Evolutionary conservation across 2,329 filamentous ascomycete genomes (phyloP), one percentile per base, ranked within the genome.

Genomic region (Trichoderma sp.): DNA sequence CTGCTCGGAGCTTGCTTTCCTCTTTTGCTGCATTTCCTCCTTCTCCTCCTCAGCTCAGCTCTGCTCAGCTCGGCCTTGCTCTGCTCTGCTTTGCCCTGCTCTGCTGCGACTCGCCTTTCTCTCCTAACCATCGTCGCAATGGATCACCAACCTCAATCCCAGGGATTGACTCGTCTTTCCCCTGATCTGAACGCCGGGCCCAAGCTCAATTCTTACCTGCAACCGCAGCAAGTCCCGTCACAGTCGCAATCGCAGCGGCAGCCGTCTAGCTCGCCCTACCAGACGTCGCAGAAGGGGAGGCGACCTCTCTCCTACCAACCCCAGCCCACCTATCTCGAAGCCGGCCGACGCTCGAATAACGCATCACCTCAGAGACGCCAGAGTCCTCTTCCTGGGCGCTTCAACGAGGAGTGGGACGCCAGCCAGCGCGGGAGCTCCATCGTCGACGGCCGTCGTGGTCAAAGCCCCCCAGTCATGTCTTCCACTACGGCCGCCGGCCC

Each of bases 401-500:
- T 92, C 77, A 90, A 87, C 75, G 91, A 93, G 79, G 89, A 92
- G 83, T 93, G 91, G 86, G 90, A 92, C 82, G 89, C 88, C 65
- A 89, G 86, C 76, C 89, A 89, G 76, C 88, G 90, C 74, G 91
- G 90, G 61, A 88, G 88, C 76, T 92, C 90, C 47, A 85, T 92
- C 72, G 78, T 90, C 73, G 87, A 89, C 77, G 86, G 84, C 63
- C 82, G 82, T 47, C 74, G 75, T 65, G 71, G 74, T 67, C 70
- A 74, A 75, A 77, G 79, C 71, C 32, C 72, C 73, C 67, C 74
- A 24, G 68, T 56, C 30, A 67, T 43, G 15, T 62, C 76, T 28
- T 34, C 57, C 7, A 18, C 71, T 64, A 51, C 66, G 21, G 43
- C 30, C 12, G 21, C 75, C 39, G 71, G 65, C 1, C 51, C 71